Evolutionary conservation across 306 rosid species (phyloP).

Genomic region (Mucuna pruriens): DNA sequence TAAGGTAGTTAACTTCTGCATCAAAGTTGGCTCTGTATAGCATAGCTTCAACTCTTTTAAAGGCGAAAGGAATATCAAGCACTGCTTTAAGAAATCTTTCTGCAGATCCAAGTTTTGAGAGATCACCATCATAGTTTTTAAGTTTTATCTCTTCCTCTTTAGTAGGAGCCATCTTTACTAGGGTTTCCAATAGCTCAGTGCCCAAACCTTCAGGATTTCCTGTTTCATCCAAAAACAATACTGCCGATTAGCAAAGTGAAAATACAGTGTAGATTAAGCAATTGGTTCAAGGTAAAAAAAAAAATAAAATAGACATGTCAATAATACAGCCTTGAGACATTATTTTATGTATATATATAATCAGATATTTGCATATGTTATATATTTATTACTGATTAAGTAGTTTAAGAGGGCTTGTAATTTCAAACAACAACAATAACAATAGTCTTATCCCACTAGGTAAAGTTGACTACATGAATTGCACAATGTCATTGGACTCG

Average conservation of each 20-base stretch:
- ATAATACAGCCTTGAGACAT: slow-evolving; percentile 18
- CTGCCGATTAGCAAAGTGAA: slow-evolving; percentile 16
- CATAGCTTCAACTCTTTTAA: slow-evolving; percentile 98
- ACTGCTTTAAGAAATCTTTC: slow-evolving; percentile 93
- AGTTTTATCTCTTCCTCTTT: slow-evolving; percentile 98
- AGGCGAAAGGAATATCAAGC: slow-evolving; percentile 90
- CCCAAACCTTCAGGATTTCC: slow-evolving; percentile 97
- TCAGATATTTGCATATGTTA: slow-evolving; percentile 8
- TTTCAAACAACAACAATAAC: background rate
- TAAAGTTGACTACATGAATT: background rate
- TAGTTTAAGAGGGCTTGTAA: background rate
- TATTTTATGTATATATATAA: background rate
- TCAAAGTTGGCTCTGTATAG: slow-evolving; percentile 95
- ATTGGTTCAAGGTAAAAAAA: background rate
- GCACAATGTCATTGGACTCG: no score
- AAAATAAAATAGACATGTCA: background rate
- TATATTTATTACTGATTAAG: background rate
- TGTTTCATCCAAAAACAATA: slow-evolving; percentile 44
- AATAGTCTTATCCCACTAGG: background rate
- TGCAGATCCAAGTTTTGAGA: slow-evolving; percentile 89
- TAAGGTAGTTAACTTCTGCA: slow-evolving; percentile 82
- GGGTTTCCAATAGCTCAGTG: slow-evolving; percentile 91
- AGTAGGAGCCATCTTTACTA: slow-evolving; percentile 99
- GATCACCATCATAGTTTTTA: slow-evolving; percentile 71
- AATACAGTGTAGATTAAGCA: background rate